Conservation (phyloP, 169 alveolate species). For the Plasmodium cynomolgi region DNA sequence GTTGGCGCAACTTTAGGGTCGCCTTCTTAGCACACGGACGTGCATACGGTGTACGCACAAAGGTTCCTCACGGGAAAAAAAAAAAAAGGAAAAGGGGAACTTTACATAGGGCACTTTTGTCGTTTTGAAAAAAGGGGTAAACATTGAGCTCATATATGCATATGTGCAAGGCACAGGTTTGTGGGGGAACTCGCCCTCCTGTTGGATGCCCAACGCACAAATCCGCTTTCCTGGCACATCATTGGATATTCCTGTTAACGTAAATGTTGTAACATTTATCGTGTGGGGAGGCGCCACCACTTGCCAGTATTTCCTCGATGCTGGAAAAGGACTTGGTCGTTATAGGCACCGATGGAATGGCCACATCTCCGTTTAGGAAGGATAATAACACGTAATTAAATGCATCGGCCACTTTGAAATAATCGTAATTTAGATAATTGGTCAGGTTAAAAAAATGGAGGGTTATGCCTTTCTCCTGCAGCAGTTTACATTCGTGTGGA, state of each 20-base stretch:
- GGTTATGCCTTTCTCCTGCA: constrained; percentile 32
- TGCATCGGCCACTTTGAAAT: constrained; percentile 49
- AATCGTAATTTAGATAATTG: constrained; percentile 47
- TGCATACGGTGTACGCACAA: not conserved
- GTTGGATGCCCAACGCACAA: not conserved
- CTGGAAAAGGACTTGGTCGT: constrained; percentile 31
- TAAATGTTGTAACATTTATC: constrained; percentile 11
- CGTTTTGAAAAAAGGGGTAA: not conserved
- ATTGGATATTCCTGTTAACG: constrained; percentile 26
- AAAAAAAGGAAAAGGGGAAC: not conserved
- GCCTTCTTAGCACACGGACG: not conserved
- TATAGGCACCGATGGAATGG: constrained; percentile 36
- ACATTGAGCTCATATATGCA: not conserved
- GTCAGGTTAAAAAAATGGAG: constrained; percentile 58
- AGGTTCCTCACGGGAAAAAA: not conserved
- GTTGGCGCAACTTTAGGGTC: not conserved
- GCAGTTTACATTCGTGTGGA: constrained; percentile 63
- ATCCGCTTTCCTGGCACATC: not conserved
- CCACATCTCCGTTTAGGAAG: constrained; percentile 50
- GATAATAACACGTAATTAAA: constrained; percentile 52
- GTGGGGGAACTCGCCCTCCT: not conserved
- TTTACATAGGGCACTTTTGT: not conserved
- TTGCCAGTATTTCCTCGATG: constrained; percentile 54
- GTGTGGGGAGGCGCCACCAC: not conserved
- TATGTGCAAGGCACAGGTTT: not conserved